Evolutionary conservation across 2,329 filamentous ascomycete genomes (phyloP).

Genomic region (Cryphonectria carpinicola): DNA sequence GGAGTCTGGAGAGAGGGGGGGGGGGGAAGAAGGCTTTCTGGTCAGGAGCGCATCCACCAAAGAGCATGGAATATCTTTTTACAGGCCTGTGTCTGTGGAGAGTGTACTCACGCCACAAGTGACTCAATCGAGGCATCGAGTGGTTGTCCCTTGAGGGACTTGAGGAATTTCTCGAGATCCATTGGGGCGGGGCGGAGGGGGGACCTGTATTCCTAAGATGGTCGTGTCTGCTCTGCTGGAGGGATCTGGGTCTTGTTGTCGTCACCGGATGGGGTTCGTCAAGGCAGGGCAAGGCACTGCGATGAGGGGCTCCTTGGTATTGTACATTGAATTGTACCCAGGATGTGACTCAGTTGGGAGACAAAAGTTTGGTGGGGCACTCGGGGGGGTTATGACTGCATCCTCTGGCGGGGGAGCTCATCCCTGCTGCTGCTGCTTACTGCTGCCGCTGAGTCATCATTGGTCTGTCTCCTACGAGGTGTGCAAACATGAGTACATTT

Average conservation of each 20-base stretch:
- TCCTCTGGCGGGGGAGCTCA: neutral
- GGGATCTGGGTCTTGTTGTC: neutral
- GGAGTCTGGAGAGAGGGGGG: conserved; percentile 59
- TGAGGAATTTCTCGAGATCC: conserved; percentile 75
- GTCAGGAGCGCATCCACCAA: neutral
- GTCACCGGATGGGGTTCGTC: neutral
- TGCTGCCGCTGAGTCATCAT: neutral
- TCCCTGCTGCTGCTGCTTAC: neutral
- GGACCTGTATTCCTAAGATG: neutral
- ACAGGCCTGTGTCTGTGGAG: neutral
- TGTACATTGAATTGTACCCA: neutral
- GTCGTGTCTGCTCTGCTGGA: neutral
- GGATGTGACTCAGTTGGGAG: neutral
- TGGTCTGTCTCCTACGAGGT: neutral
- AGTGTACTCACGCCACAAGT: conserved; percentile 71
- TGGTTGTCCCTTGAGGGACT: conserved; percentile 73
- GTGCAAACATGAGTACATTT: too few relatives aligned
- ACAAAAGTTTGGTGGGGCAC: conserved; percentile 9
- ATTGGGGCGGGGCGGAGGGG: neutral
- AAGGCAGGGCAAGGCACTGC: neutral
- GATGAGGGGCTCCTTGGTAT: neutral
- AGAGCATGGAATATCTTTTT: conserved; percentile 20
- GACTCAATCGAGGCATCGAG: conserved; percentile 84
- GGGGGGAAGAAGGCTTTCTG: neutral
- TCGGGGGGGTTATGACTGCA: neutral